Conservation (phyloP, 257 asterid species). For the Solanum okadae region DNA sequence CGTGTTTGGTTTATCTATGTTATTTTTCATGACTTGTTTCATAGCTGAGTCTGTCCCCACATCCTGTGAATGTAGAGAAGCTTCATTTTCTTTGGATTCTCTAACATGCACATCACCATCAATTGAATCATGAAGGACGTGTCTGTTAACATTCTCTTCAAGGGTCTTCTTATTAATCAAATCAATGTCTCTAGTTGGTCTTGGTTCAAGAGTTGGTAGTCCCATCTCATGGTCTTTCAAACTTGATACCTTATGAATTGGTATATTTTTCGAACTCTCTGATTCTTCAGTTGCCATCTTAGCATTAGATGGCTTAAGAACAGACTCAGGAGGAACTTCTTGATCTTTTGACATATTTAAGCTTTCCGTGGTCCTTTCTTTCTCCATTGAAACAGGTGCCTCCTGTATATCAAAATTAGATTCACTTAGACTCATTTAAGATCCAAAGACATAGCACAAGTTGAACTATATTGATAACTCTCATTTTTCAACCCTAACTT, state of each 20-base stretch:
- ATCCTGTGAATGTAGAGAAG: background rate
- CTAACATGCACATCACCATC: background rate
- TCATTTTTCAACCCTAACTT: background rate
- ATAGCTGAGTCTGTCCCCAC: background rate
- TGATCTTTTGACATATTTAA: slow-evolving; percentile 8
- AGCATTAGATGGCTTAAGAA: background rate
- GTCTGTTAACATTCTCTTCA: background rate
- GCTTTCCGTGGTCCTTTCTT: slow-evolving; percentile 1
- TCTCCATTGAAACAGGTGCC: slow-evolving; percentile 15
- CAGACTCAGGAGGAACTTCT: background rate
- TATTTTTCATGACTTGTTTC: background rate
- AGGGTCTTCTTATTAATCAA: background rate
- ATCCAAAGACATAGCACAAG: background rate
- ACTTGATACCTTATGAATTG: background rate
- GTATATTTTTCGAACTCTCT: background rate
- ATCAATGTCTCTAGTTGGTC: background rate
- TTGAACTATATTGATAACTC: background rate
- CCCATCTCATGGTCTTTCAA: background rate
- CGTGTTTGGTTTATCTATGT: background rate
- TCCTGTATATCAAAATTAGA: slow-evolving; percentile 18
- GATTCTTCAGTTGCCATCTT: background rate
- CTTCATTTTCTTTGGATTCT: background rate
- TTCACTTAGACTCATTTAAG: background rate
- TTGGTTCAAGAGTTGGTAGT: background rate
- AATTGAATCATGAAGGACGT: background rate